Evolutionary conservation across 306 rosid genomes (phyloP).

Genomic region (Cicer bijugum): DNA sequence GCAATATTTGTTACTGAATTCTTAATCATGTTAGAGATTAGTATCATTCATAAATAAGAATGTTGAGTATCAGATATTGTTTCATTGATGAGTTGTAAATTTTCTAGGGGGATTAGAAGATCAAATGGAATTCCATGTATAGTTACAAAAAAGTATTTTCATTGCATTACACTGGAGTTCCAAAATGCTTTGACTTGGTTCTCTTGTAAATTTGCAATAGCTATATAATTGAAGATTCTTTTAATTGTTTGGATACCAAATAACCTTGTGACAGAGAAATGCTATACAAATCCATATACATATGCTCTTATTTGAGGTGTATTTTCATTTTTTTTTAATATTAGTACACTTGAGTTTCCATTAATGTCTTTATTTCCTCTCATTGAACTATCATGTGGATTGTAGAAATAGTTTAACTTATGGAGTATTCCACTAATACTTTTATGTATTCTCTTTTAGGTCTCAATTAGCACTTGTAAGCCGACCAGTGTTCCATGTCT

Average conservation of each 20-base stretch:
- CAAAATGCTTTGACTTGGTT: slow-evolving; percentile 10
- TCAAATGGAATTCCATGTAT: slow-evolving; percentile 28
- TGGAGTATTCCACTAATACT: not conserved
- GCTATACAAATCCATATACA: not conserved
- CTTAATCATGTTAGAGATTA: slow-evolving; percentile 30
- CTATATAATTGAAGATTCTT: slow-evolving; percentile 37
- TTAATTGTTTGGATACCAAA: slow-evolving; percentile 24
- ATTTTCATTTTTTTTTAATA: not conserved
- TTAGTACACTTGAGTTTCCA: slow-evolving; percentile 20
- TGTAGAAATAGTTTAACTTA: not conserved
- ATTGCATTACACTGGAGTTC: slow-evolving; percentile 18
- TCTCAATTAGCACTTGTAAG: not conserved
- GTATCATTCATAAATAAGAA: slow-evolving; percentile 40
- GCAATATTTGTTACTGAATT: slow-evolving; percentile 35
- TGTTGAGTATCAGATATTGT: slow-evolving; percentile 34
- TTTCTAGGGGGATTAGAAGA: slow-evolving; percentile 38
- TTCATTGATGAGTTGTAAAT: slow-evolving; percentile 44
- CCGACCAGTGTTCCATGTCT: too few species aligned
- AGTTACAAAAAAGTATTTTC: slow-evolving; percentile 7
- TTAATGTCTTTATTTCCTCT: not conserved
- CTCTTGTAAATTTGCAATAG: slow-evolving; percentile 40
- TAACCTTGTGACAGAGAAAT: slow-evolving; percentile 25
- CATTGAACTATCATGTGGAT: not conserved
- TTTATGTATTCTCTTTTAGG: not conserved
- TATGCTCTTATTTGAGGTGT: slow-evolving; percentile 32